Evolutionary conservation across 768 basidiomycete genomes (phyloP).

Genomic region (Psilocybe tampanensis): DNA sequence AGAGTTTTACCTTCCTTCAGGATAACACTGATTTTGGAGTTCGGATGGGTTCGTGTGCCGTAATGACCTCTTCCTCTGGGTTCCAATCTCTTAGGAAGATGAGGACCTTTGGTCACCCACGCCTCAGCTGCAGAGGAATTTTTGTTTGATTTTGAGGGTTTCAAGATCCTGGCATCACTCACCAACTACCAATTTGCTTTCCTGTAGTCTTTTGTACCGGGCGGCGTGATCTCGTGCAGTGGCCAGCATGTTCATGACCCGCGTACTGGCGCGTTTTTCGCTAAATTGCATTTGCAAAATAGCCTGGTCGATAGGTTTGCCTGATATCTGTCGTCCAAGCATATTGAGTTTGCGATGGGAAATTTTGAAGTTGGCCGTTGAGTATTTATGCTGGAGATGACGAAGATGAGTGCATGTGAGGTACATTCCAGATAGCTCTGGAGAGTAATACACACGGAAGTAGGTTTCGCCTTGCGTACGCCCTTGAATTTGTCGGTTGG

Average conservation of each 20-base stretch:
- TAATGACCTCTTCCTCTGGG: conserved; percentile 81
- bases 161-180: conserved; percentile 33
- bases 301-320: conserved; percentile 91
- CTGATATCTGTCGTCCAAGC: conserved; percentile 84
- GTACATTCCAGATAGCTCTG: not conserved
- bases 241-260: conserved; percentile 87
- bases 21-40: conserved; percentile 74
- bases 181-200: conserved; percentile 82
- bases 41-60: conserved; percentile 78
- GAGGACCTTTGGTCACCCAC: conserved; percentile 89
- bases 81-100: conserved; percentile 66
- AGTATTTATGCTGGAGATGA: conserved; percentile 81
- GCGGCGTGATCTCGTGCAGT: conserved; percentile 86
- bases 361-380: conserved; percentile 91
- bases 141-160: not conserved
- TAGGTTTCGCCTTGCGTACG: conserved; percentile 25
- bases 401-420: not conserved
- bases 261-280: conserved; percentile 85
- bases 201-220: conserved; percentile 73
- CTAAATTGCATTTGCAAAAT: conserved; percentile 97
- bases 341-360: conserved; percentile 92
- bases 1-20: conserved; percentile 81
- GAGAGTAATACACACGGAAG: conserved; percentile 24
- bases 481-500: conserved; percentile 11
- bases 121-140: conserved; percentile 65